phyloP scores from a whole-genome alignment of 345 rosid genomes.

The Barbarea vulgaris region DNA sequence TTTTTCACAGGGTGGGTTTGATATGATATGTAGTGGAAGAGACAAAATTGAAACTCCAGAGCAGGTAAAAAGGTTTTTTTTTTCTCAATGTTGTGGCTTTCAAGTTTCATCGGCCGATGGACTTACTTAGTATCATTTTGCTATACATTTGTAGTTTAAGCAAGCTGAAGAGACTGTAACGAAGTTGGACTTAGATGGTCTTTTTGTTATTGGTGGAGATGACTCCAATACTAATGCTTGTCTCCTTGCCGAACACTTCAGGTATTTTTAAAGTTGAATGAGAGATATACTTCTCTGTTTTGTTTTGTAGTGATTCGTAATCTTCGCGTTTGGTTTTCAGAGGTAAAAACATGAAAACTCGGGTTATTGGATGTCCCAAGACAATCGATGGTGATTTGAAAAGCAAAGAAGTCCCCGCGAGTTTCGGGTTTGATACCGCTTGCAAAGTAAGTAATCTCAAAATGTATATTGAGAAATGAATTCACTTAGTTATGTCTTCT shows the following conservation, averaged over 20 bases:
- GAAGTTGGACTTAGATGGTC: slow-evolving; percentile 88
- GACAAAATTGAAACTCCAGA: slow-evolving; percentile 98
- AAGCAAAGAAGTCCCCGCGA: slow-evolving; percentile 89
- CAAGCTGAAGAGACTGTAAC: slow-evolving; percentile 91
- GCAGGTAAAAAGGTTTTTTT: slow-evolving; percentile 51
- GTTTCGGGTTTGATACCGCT: slow-evolving; percentile 98
- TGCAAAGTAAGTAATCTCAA: slow-evolving; percentile 65
- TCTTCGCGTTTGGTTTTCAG: slow-evolving; percentile 39
- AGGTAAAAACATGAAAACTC: slow-evolving; percentile 75
- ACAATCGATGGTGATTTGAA: slow-evolving; percentile 98
- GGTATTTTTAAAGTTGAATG: slow-evolving; percentile 40
- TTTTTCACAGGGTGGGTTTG: slow-evolving; percentile 82
- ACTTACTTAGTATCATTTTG: slow-evolving; percentile 23
- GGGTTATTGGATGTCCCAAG: slow-evolving; percentile 94
- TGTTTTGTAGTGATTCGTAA: not conserved
- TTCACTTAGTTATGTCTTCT: not conserved
- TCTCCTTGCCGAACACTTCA: slow-evolving; percentile 94
- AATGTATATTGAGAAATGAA: not conserved
- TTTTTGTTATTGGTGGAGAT: slow-evolving; percentile 94
- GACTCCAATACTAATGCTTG: slow-evolving; percentile 98
- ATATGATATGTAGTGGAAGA: slow-evolving; percentile 97
- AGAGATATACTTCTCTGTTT: not conserved
- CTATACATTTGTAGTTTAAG: slow-evolving; percentile 59
- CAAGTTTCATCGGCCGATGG: not conserved
- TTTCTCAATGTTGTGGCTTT: not conserved